phyloP scores from a whole-genome alignment of 2,329 filamentous ascomycete species.

The Aspergillus clavatus region DNA sequence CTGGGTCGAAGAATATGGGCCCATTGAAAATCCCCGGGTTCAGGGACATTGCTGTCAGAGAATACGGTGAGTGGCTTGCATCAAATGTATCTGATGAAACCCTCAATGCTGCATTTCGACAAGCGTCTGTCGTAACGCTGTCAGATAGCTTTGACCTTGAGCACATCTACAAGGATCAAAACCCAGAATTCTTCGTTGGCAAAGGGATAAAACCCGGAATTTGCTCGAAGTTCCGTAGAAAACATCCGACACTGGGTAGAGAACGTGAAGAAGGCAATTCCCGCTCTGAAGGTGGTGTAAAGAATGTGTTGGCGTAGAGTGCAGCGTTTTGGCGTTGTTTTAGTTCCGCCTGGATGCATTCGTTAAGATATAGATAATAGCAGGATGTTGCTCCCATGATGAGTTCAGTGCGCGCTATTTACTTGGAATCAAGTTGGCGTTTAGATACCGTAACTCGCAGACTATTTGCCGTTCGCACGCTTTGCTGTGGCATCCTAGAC shows the following conservation, averaged over 20 bases:
- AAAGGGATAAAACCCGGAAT: constrained; percentile 12
- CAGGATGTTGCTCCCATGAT: too few species aligned
- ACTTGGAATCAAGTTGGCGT: too few species aligned
- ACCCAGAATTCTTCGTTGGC: constrained; percentile 11
- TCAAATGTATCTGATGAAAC: constrained; percentile 10
- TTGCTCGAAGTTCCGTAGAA: constrained; percentile 13
- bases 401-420: too few species aligned
- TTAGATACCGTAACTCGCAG: too few species aligned
- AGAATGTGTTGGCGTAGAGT: too few species aligned
- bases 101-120: constrained; percentile 13
- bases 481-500: too few species aligned
- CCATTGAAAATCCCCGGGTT: constrained; percentile 7
- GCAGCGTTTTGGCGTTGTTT: background rate
- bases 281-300: constrained; percentile 6
- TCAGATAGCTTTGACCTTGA: constrained; percentile 14
- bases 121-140: constrained; percentile 12
- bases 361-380: too few species aligned
- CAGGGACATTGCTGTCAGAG: constrained; percentile 14
- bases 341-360: too few species aligned
- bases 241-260: constrained; percentile 13
- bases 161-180: constrained; percentile 13
- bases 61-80: constrained; percentile 15
- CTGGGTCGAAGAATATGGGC: background rate
- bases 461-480: too few species aligned
- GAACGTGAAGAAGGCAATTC: constrained; percentile 12